Conservation (phyloP, 1,284 basidiomycete genomes). For the Cutaneotrichosporon arboriforme region DNA sequence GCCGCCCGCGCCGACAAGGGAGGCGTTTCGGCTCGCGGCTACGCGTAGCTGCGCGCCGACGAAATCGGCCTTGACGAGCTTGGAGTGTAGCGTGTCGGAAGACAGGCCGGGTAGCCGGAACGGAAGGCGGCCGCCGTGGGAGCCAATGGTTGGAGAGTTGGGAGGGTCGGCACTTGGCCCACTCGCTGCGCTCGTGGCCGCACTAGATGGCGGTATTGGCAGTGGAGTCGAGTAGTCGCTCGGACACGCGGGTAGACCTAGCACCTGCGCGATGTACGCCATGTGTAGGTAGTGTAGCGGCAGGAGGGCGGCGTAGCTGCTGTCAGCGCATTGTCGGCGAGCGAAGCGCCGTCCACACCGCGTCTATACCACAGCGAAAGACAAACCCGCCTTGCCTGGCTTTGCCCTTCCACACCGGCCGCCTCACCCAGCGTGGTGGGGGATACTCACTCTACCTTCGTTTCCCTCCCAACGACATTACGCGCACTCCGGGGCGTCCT, state of each 20-base stretch:
- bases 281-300: slow-evolving; percentile 43
- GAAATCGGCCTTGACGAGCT: slow-evolving; percentile 51
- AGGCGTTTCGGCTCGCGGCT: slow-evolving; percentile 32
- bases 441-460: slow-evolving; percentile 26
- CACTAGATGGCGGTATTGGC: too few relatives aligned
- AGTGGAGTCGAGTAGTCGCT: neutral
- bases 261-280: slow-evolving; percentile 32
- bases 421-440: neutral
- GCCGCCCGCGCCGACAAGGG: slow-evolving; percentile 41
- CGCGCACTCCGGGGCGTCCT: slow-evolving; percentile 9
- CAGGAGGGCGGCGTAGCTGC: slow-evolving; percentile 36
- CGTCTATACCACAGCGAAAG: too few relatives aligned
- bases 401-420: too few relatives aligned
- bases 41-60: slow-evolving; percentile 45
- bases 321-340: neutral
- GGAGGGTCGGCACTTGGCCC: slow-evolving; percentile 14
- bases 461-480: slow-evolving; percentile 12
- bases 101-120: slow-evolving; percentile 35
- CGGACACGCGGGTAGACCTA: slow-evolving; percentile 22
- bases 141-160: slow-evolving; percentile 24
- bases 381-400: too few relatives aligned
- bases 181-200: too few relatives aligned
- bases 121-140: neutral
- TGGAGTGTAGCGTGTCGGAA: slow-evolving; percentile 32
- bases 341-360: too few relatives aligned